Conservation (phyloP, 306 rosid species). For the barrel medic (Medicago truncatula) region DNA sequence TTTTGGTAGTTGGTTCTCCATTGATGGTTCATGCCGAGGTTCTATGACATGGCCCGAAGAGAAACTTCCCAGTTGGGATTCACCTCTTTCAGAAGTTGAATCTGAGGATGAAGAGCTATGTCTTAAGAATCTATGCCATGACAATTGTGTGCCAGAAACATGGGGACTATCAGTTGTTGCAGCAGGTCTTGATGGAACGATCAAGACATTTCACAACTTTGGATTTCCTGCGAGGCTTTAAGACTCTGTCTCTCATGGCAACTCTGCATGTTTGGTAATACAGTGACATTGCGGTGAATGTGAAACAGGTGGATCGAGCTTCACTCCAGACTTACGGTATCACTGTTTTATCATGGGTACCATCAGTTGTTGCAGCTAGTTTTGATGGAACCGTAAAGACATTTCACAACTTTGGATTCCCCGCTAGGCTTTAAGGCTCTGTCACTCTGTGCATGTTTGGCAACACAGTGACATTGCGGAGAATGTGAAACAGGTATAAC, state of each 20-base stretch:
- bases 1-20: constrained; percentile 71
- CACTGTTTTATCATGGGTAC: constrained; percentile 60
- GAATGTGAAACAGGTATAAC: neutral
- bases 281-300: neutral
- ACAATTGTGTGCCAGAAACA: constrained; percentile 50
- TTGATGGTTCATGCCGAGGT: constrained; percentile 60
- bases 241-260: constrained; percentile 6
- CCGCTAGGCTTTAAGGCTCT: constrained; percentile 57
- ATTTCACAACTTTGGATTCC: constrained; percentile 90
- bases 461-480: neutral
- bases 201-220: constrained; percentile 84
- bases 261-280: neutral
- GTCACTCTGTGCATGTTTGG: neutral
- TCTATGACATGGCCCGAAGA: constrained; percentile 92
- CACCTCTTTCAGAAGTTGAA: constrained; percentile 48
- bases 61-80: constrained; percentile 68
- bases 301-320: neutral
- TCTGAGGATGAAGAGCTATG: constrained; percentile 30
- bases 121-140: constrained; percentile 34
- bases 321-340: neutral
- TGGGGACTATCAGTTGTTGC: constrained; percentile 84
- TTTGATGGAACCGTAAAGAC: constrained; percentile 79
- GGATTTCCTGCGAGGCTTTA: constrained; percentile 80
- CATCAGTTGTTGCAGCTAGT: constrained; percentile 71
- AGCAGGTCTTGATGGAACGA: constrained; percentile 76